These are phyloP conservation scores for Uronychia binucleata DNA, from an alignment of 73 alveolate species.

Conservation along the genomic window DNA sequence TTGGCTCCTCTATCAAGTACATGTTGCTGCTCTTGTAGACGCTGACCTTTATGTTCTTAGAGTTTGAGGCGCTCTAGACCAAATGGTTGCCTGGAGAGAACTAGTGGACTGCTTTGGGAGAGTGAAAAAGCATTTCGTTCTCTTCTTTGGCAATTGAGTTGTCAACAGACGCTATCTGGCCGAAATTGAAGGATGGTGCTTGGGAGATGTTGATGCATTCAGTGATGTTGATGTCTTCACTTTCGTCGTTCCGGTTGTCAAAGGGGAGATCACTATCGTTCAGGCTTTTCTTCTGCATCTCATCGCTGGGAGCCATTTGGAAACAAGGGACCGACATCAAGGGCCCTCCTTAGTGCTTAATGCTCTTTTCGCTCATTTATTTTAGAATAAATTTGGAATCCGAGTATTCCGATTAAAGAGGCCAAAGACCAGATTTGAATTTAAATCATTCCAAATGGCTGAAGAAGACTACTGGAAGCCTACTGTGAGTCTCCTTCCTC, in stretches of 20 bases:
- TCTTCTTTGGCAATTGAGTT: not conserved
- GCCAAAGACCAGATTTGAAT: not conserved
- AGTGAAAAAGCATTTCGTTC: not conserved
- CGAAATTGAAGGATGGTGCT: not conserved
- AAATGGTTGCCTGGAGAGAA: not conserved
- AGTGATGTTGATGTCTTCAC: not conserved
- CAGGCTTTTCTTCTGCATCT: not conserved
- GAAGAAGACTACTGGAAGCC: slow-evolving; percentile 85
- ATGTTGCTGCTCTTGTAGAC: not conserved
- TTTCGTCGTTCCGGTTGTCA: not conserved
- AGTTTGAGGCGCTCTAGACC: not conserved
- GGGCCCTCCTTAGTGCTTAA: not conserved
- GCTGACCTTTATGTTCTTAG: not conserved
- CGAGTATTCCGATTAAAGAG: not conserved
- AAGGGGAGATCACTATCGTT: not conserved
- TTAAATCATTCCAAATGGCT: slow-evolving; percentile 15
- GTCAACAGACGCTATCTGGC: not conserved
- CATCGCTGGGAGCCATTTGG: not conserved
- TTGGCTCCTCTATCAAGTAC: not conserved
- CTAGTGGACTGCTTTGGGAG: not conserved
- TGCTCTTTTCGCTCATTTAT: not conserved
- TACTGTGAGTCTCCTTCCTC: slow-evolving; percentile 88
- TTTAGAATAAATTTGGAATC: not conserved
- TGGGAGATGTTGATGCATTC: not conserved
- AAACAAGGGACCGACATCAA: not conserved